Evolutionary conservation across 192 early-diverging fungal species (phyloP).

Genomic region (Globomyces pollinis-pini): DNA sequence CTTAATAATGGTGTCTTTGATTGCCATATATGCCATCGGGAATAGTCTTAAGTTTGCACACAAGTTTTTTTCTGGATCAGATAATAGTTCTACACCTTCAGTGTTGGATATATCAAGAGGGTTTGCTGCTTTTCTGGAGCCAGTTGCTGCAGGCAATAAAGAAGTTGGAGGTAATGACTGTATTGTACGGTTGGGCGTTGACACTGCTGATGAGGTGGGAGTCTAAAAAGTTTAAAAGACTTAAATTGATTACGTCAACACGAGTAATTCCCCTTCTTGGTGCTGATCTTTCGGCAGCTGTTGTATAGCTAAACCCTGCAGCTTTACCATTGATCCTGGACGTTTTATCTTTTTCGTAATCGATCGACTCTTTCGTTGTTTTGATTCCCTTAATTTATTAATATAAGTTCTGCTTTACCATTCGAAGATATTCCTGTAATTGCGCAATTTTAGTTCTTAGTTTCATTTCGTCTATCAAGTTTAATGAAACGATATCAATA

Average conservation of each 20-base stretch:
- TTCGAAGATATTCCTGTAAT: conserved; percentile 82
- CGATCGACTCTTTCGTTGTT: conserved; percentile 59
- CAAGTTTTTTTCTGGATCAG: conserved; percentile 66
- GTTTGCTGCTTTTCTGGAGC: conserved; percentile 32
- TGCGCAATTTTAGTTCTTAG: conserved; percentile 72
- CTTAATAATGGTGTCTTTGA: conserved; percentile 84
- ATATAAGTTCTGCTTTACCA: too few relatives aligned
- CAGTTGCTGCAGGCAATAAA: conserved; percentile 8
- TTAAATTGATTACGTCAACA: neutral
- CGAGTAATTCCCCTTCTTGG: neutral
- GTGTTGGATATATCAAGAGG: conserved; percentile 70
- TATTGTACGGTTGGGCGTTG: neutral
- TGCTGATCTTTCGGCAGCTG: neutral
- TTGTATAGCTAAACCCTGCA: neutral
- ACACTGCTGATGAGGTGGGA: neutral
- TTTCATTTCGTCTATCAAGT: conserved; percentile 67
- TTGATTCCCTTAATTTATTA: too few relatives aligned
- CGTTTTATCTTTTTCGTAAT: conserved; percentile 53
- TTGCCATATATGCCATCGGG: conserved; percentile 80
- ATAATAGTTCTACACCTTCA: conserved; percentile 83
- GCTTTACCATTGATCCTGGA: conserved; percentile 16
- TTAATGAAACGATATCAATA: conserved; percentile 20
- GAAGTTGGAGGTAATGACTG: conserved; percentile 6
- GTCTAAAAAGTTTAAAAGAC: neutral
- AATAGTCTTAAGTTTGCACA: conserved; percentile 79